phyloP scores from a whole-genome alignment of 192 early-diverging fungal species.

The Coemansia sp. region DNA sequence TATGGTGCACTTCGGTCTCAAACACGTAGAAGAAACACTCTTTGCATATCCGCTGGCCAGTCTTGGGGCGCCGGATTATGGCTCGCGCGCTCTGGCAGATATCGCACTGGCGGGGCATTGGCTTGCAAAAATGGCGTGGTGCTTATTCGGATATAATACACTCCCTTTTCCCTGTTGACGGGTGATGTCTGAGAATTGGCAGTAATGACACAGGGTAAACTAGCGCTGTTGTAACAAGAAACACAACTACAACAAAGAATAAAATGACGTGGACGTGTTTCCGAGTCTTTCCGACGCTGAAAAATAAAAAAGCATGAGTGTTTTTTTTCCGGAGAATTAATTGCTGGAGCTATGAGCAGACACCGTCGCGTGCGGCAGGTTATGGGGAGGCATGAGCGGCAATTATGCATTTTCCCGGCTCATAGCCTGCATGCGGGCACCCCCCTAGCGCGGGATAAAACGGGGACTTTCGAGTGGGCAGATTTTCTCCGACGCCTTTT shows the following conservation, averaged over 20 bases:
- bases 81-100: conserved; percentile 71
- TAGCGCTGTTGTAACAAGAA: too few relatives aligned
- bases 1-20: conserved; percentile 92
- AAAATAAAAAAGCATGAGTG: too few relatives aligned
- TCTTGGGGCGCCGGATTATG: conserved; percentile 91
- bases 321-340: too few relatives aligned
- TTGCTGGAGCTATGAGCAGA: not conserved
- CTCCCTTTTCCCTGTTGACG: too few relatives aligned
- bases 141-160: too few relatives aligned
- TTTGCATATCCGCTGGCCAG: conserved; percentile 82
- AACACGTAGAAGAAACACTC: conserved; percentile 91
- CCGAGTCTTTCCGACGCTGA: too few relatives aligned
- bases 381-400: not conserved
- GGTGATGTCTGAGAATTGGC: too few relatives aligned
- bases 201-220: too few relatives aligned
- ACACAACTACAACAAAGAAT: too few relatives aligned
- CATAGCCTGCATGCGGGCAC: not conserved
- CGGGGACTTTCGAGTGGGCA: conserved; percentile 4
- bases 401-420: not conserved
- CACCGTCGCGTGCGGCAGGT: not conserved
- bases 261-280: too few relatives aligned
- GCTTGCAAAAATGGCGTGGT: not conserved
- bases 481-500: conserved; percentile 5
- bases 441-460: not conserved
- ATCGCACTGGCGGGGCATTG: conserved; percentile 65